phyloP scores from a whole-genome alignment of 1,284 basidiomycete species.

The Mycosarcoma mackinlayi region DNA sequence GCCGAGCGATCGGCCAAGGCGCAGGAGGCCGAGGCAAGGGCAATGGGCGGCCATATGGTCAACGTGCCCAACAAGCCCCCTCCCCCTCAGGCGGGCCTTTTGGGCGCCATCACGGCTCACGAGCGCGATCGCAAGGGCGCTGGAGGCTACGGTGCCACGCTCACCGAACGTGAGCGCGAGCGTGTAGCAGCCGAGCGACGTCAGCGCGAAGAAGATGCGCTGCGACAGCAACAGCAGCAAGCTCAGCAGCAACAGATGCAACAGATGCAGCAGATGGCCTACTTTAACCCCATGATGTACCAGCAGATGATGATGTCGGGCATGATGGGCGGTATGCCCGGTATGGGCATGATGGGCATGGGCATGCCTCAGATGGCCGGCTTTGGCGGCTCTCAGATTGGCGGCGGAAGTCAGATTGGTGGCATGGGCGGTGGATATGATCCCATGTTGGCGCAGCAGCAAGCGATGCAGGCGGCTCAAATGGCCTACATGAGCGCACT shows the following conservation, averaged over 20 bases:
- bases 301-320: constrained; percentile 69
- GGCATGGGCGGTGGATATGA: constrained; percentile 42
- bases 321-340: constrained; percentile 65
- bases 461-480: constrained; percentile 64
- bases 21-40: constrained; percentile 90
- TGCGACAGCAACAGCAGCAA: constrained; percentile 88
- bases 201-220: constrained; percentile 89
- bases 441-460: constrained; percentile 59
- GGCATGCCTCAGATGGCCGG: constrained; percentile 43
- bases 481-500: constrained; percentile 65
- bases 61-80: constrained; percentile 94
- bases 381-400: constrained; percentile 51
- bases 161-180: constrained; percentile 94
- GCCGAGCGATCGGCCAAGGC: constrained; percentile 93
- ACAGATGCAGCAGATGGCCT: constrained; percentile 74
- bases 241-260: constrained; percentile 82
- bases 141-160: constrained; percentile 89
- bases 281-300: constrained; percentile 59
- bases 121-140: constrained; percentile 93
- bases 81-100: constrained; percentile 91
- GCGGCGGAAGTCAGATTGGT: constrained; percentile 39
- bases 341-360: constrained; percentile 70
- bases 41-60: constrained; percentile 87
- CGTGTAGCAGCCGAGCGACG: constrained; percentile 73
- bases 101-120: constrained; percentile 94